Conservation (phyloP, 2,329 filamentous ascomycete genomes). For the Lasiodiplodia gonubiensis region DNA sequence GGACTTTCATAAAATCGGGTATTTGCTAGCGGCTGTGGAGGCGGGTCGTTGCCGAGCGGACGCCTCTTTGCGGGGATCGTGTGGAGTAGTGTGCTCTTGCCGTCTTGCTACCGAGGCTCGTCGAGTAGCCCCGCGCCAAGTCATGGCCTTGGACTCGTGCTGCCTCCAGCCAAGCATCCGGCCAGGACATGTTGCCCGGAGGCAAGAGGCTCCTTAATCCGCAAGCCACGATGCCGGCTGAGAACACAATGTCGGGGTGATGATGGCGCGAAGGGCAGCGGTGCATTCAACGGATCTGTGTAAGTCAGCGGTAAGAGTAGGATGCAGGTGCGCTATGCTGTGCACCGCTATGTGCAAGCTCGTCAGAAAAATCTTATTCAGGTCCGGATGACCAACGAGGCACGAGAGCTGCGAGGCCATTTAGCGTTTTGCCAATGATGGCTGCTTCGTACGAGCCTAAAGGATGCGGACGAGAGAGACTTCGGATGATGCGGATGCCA, state of each 20-base stretch:
- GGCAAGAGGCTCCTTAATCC: background rate
- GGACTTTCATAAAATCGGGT: background rate
- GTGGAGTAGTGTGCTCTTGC: conserved; percentile 2
- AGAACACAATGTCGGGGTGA: background rate
- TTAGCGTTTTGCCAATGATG: too few species aligned
- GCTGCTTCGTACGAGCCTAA: too few species aligned
- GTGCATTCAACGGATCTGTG: background rate
- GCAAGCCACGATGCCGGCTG: background rate
- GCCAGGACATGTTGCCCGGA: background rate
- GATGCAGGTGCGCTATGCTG: background rate
- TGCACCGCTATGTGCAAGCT: background rate
- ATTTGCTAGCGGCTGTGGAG: background rate
- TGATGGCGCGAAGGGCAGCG: background rate
- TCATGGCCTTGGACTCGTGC: background rate
- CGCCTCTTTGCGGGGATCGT: conserved; percentile 21
- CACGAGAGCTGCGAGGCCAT: too few species aligned
- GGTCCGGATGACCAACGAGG: background rate
- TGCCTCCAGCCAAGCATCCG: background rate
- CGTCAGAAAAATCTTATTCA: conserved; percentile 1
- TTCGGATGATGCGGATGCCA: too few species aligned
- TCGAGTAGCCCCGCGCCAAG: background rate
- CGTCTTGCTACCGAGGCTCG: conserved; percentile 10
- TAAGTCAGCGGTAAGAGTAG: background rate
- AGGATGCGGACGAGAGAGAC: too few species aligned
- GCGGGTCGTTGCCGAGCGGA: conserved; percentile 1